These are phyloP conservation scores for Aureobasidium lini DNA, from an alignment of 2,329 filamentous ascomycete species.

Conservation along the genomic window DNA sequence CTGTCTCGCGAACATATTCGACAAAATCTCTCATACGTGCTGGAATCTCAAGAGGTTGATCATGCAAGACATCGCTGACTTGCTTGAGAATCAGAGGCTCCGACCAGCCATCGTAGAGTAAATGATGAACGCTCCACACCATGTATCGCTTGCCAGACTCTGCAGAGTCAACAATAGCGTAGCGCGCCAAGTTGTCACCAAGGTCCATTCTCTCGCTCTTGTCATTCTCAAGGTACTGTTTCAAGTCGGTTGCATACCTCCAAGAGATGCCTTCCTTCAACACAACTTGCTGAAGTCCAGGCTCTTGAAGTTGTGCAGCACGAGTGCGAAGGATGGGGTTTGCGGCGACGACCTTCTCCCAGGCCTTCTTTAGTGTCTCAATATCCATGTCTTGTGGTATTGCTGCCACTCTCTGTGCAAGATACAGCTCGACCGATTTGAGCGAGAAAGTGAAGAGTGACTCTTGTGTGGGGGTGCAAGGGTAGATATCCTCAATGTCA, in stretches of 20 bases:
- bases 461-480: constrained; percentile 37
- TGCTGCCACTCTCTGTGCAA: constrained; percentile 31
- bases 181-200: constrained; percentile 32
- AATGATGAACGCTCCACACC: constrained; percentile 33
- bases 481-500: constrained; percentile 33
- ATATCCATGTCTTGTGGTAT: constrained; percentile 27
- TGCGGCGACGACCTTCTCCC: constrained; percentile 27
- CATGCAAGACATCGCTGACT: constrained; percentile 18
- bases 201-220: constrained; percentile 31
- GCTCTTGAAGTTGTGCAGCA: constrained; percentile 1
- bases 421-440: constrained; percentile 31
- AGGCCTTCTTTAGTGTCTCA: constrained; percentile 29
- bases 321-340: constrained; percentile 34
- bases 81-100: constrained; percentile 28
- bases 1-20: constrained; percentile 23
- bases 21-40: constrained; percentile 26
- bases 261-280: constrained; percentile 27
- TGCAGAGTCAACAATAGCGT: constrained; percentile 26
- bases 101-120: constrained; percentile 34
- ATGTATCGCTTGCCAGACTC: constrained; percentile 17
- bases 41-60: neutral
- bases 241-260: constrained; percentile 23
- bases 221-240: constrained; percentile 30
- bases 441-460: constrained; percentile 31
- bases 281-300: constrained; percentile 16